Conservation (phyloP, 345 rosid genomes). For the Anacardium occidentale region DNA sequence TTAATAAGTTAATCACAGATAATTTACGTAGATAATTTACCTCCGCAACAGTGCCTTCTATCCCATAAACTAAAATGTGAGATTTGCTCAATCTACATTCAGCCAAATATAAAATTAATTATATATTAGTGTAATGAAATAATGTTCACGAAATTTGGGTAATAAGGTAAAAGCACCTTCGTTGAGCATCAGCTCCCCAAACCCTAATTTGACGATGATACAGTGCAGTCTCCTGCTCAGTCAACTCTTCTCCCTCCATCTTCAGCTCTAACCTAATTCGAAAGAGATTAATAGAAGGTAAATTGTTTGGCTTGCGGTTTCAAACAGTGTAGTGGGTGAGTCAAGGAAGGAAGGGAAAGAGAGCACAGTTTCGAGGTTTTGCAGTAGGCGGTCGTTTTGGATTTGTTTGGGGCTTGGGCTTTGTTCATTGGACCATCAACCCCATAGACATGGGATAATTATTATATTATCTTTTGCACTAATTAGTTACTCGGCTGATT, state of each 20-base stretch:
- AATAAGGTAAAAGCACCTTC: slow-evolving; percentile 45
- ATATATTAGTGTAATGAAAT: slow-evolving; percentile 2
- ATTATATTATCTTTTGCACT: no score
- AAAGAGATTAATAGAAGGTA: neutral
- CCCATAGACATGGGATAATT: no score
- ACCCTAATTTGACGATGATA: slow-evolving; percentile 98
- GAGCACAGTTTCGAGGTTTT: neutral
- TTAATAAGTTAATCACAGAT: neutral
- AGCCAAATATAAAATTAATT: slow-evolving; percentile 10
- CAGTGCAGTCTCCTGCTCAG: slow-evolving; percentile 93
- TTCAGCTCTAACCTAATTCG: no score
- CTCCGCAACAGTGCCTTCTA: slow-evolving; percentile 86
- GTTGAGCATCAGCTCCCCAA: slow-evolving; percentile 98
- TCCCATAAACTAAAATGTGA: slow-evolving; percentile 73
- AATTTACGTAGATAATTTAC: slow-evolving; percentile 29
- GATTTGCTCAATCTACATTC: slow-evolving; percentile 71
- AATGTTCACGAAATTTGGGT: neutral
- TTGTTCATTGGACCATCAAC: neutral
- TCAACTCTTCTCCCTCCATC: slow-evolving; percentile 88
- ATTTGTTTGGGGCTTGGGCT: neutral
- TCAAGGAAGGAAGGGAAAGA: neutral
- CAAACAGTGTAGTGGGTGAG: neutral
- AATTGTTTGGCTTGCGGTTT: neutral
- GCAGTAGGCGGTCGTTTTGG: neutral
- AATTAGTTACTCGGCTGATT: no score